Evolutionary conservation across 805 yeast species (phyloP).

Genomic region (Starmerella vaccinii): DNA sequence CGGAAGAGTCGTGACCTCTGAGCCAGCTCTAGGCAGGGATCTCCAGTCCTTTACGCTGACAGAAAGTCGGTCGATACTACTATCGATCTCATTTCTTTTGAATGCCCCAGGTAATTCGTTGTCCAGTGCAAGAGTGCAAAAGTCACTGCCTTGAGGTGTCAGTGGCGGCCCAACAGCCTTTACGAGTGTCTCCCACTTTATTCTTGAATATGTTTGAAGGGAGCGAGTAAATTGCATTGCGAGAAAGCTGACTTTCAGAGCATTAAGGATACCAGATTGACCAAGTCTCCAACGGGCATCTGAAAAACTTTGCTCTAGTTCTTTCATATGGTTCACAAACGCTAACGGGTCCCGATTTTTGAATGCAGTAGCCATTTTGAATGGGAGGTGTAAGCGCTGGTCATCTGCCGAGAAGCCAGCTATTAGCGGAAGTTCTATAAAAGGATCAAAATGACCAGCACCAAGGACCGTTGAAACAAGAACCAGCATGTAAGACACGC

Average conservation of each 20-base stretch:
- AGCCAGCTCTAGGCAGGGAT: neutral
- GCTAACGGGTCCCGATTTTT: neutral
- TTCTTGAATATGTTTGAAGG: neutral
- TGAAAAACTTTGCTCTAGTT: neutral
- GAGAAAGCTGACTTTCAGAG: neutral
- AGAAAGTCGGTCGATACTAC: neutral
- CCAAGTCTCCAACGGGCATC: neutral
- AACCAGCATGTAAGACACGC: neutral
- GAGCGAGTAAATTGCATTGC: neutral
- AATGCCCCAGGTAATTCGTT: neutral
- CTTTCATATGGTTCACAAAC: neutral
- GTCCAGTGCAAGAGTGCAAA: neutral
- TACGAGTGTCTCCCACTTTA: neutral
- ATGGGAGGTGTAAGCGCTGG: neutral
- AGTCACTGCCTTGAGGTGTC: neutral
- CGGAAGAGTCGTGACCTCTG: neutral
- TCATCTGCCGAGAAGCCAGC: neutral
- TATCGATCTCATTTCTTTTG: neutral
- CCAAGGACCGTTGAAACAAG: conserved; percentile 3
- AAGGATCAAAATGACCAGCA: neutral
- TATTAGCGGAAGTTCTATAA: neutral
- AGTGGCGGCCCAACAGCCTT: neutral
- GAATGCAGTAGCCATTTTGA: neutral
- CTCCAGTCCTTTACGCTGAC: neutral
- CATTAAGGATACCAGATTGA: neutral